Evolutionary conservation across 768 basidiomycete genomes (phyloP).

Genomic region (Amanita brunnescens): DNA sequence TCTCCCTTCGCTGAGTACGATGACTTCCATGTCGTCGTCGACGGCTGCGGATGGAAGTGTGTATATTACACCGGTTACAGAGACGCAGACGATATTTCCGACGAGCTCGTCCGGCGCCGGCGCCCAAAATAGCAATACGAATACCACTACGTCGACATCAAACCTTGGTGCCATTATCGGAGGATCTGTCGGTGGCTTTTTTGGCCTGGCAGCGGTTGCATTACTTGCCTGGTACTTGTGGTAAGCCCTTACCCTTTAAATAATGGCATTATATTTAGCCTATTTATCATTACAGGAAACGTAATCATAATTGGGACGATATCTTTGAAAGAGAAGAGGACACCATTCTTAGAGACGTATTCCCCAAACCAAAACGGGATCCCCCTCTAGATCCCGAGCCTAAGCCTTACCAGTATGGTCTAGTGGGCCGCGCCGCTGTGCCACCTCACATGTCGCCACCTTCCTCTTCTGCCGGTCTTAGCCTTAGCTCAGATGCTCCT

Average conservation of each 20-base stretch:
- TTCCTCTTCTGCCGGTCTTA: constrained; percentile 23
- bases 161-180: constrained; percentile 20
- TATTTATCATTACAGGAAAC: constrained; percentile 14
- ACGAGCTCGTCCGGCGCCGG: background rate
- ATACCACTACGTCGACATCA: background rate
- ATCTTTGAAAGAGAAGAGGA: constrained; percentile 17
- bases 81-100: constrained; percentile 5
- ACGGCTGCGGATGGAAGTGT: constrained; percentile 8
- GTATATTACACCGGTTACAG: constrained; percentile 1
- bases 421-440: constrained; percentile 39
- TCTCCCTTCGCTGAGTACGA: constrained; percentile 5
- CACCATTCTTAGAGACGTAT: constrained; percentile 3
- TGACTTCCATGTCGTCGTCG: constrained; percentile 8
- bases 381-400: constrained; percentile 24
- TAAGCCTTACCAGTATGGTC: constrained; percentile 55
- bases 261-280: background rate
- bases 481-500: constrained; percentile 16
- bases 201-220: constrained; percentile 15
- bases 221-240: constrained; percentile 19
- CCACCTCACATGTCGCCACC: constrained; percentile 28
- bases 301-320: constrained; percentile 16
- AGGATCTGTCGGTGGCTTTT: constrained; percentile 20
- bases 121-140: background rate
- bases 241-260: constrained; percentile 12
- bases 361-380: background rate